Evolutionary conservation across 1,284 basidiomycete species (phyloP).

Genomic region (Ustilago trichophora): DNA sequence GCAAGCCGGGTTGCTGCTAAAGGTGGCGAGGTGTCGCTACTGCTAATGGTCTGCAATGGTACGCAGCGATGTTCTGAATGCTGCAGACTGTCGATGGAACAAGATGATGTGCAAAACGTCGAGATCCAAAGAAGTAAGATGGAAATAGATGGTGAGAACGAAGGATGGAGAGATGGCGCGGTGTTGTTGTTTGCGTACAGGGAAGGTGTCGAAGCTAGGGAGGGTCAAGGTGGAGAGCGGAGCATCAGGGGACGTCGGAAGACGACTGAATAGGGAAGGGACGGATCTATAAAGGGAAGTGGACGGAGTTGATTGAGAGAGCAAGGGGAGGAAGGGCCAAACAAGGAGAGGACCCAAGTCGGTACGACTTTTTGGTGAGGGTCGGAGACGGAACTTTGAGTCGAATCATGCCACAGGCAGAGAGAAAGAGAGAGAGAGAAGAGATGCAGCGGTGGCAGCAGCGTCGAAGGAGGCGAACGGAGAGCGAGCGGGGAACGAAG

Average conservation of each 20-base stretch:
- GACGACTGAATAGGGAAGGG: slow-evolving; percentile 8
- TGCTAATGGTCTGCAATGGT: background rate
- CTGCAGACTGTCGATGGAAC: background rate
- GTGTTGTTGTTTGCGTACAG: too few relatives aligned
- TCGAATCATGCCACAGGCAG: slow-evolving; percentile 8
- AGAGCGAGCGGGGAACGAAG: slow-evolving; percentile 25
- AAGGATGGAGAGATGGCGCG: too few relatives aligned
- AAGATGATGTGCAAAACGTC: too few relatives aligned
- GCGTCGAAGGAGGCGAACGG: too few relatives aligned
- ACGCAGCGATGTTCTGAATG: background rate
- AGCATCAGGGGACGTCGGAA: slow-evolving; percentile 25
- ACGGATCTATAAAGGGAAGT: slow-evolving; percentile 27
- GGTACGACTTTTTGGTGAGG: slow-evolving; percentile 26
- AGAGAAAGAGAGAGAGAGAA: too few relatives aligned
- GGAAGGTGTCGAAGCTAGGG: slow-evolving; percentile 3
- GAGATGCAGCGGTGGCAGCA: too few relatives aligned
- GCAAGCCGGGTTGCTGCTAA: background rate
- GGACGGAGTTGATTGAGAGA: slow-evolving; percentile 22
- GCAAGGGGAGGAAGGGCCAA: slow-evolving; percentile 4
- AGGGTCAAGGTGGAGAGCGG: slow-evolving; percentile 23
- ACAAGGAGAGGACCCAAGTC: slow-evolving; percentile 9
- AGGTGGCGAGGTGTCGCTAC: background rate
- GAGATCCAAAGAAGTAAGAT: too few relatives aligned
- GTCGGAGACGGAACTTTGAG: slow-evolving; percentile 41
- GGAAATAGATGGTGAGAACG: too few relatives aligned